Conservation (phyloP, 441 rosid species). For the Euphorbia schlechtendalii region DNA sequence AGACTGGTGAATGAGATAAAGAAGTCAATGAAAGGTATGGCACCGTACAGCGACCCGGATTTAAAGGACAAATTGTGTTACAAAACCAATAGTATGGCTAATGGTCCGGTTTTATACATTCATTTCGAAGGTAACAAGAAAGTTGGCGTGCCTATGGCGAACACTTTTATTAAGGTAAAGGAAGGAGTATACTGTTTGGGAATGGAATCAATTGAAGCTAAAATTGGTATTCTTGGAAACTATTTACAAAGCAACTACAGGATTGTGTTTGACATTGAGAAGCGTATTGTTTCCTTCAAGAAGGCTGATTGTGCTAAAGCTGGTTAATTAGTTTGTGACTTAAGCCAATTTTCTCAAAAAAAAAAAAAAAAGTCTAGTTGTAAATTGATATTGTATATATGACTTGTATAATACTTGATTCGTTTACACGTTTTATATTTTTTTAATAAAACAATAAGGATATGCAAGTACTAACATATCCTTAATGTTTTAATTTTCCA, state of each 20-base stretch:
- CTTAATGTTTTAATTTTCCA: too few species aligned
- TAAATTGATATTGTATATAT: too few species aligned
- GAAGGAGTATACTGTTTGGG: not conserved
- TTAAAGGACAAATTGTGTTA: not conserved
- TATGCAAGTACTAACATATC: too few species aligned
- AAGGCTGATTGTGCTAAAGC: not conserved
- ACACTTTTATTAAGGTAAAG: not conserved
- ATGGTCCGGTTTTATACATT: not conserved
- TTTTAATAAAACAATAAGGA: too few species aligned
- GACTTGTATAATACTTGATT: too few species aligned
- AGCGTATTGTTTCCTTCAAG: not conserved
- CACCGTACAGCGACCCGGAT: not conserved
- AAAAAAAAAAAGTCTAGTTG: too few species aligned
- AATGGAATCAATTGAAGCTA: not conserved
- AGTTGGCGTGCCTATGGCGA: not conserved
- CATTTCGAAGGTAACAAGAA: not conserved
- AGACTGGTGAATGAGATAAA: not conserved
- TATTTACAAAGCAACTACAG: not conserved
- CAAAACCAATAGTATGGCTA: not conserved
- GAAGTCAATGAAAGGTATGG: not conserved
- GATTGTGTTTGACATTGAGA: not conserved
- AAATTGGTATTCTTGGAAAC: not conserved
- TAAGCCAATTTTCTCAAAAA: too few species aligned
- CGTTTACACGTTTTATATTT: too few species aligned
- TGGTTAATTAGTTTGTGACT: not conserved